A percentile compares a stretch with the other conserved stretches of the same genome.
phyloP scores from a whole-genome alignment of 257 asterid species.

The Forsythia suspensa region DNA sequence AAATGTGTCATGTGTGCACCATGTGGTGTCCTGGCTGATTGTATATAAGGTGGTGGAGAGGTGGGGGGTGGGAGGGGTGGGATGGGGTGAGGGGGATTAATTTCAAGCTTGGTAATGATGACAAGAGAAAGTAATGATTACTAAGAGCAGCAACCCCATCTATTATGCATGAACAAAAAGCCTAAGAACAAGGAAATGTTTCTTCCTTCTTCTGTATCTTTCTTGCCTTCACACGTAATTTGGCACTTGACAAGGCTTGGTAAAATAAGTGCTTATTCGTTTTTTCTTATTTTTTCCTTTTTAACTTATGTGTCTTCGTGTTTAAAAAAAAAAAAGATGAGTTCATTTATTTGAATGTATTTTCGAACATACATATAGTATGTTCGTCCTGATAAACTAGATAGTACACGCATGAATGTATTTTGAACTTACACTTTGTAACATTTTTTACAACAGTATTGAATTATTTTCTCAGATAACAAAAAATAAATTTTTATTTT shows the following conservation, averaged over 20 bases:
- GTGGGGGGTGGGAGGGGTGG: neutral
- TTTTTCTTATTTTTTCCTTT: too few species aligned
- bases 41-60: too few species aligned
- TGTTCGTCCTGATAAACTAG: too few species aligned
- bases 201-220: neutral
- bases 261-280: neutral
- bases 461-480: too few species aligned
- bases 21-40: slow-evolving; percentile 19
- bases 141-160: slow-evolving; percentile 47
- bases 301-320: neutral
- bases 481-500: too few species aligned
- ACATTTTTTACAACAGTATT: too few species aligned
- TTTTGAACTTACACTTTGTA: too few species aligned
- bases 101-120: slow-evolving; percentile 62
- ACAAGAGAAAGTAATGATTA: slow-evolving; percentile 42
- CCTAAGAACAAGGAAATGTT: slow-evolving; percentile 33
- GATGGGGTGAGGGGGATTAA: slow-evolving; percentile 12
- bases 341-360: neutral
- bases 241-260: neutral
- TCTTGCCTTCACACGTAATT: slow-evolving; percentile 14
- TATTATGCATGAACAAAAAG: slow-evolving; percentile 42
- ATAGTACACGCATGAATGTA: too few species aligned
- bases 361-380: too few species aligned
- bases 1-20: slow-evolving; percentile 19
- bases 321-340: neutral